Evolutionary conservation across 495 filamentous ascomycete species (phyloP).

Genomic region (Sabuloglossum arenarium): DNA sequence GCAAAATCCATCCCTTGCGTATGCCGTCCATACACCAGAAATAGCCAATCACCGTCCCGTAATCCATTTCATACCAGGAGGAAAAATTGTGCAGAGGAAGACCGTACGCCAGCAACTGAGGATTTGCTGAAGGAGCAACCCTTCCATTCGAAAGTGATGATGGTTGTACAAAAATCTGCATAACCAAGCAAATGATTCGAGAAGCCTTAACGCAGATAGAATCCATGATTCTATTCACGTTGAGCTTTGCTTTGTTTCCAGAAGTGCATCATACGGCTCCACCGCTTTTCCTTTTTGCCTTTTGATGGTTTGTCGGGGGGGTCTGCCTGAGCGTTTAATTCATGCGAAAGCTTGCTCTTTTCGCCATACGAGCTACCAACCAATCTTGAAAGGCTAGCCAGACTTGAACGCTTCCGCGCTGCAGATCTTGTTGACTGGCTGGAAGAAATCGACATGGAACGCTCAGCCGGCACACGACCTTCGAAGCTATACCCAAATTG

Average conservation of each 20-base stretch:
- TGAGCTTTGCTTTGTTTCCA: slow-evolving; percentile 30
- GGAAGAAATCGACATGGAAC: slow-evolving; percentile 48
- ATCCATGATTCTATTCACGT: neutral
- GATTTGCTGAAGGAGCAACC: neutral
- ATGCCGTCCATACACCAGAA: neutral
- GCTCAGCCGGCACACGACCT: slow-evolving; percentile 13
- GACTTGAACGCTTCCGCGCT: slow-evolving; percentile 58
- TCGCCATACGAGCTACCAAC: slow-evolving; percentile 60
- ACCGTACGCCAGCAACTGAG: neutral
- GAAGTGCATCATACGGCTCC: slow-evolving; percentile 69
- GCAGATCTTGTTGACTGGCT: slow-evolving; percentile 7
- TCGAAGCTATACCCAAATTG: slow-evolving; percentile 14
- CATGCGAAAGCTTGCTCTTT: slow-evolving; percentile 61
- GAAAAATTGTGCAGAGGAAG: neutral
- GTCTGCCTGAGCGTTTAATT: slow-evolving; percentile 33
- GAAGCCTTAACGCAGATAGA: neutral
- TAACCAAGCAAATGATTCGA: neutral
- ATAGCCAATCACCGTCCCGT: neutral
- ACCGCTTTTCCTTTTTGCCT: slow-evolving; percentile 41
- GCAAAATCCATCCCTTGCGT: neutral
- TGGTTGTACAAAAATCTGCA: neutral
- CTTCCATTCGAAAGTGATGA: neutral
- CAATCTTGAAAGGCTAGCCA: slow-evolving; percentile 68
- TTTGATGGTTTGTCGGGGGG: slow-evolving; percentile 38
- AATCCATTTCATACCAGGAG: neutral